A percentile compares a stretch with the other conserved stretches of the same genome.
Conservation (phyloP, 73 alveolate species). For the Durusdinium trenchii region DNA sequence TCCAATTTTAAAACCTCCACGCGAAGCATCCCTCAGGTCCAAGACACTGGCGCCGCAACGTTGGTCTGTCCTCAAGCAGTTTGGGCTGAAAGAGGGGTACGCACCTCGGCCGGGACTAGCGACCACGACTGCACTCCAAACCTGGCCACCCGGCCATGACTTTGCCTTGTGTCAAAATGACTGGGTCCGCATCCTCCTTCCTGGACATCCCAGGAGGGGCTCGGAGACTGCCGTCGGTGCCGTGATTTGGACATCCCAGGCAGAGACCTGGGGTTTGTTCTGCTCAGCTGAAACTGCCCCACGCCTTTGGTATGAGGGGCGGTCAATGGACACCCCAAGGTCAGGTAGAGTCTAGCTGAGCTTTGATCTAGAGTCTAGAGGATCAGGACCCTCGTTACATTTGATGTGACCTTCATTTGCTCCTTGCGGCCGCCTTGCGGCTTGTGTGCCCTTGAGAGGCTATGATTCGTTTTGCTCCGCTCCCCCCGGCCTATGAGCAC, state of each 20-base stretch:
- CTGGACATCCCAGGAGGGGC: neutral
- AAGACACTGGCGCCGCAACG: neutral
- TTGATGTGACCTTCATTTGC: too few relatives aligned
- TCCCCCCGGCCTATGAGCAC: slow-evolving; percentile 76
- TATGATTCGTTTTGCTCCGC: slow-evolving; percentile 65
- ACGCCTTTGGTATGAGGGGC: too few relatives aligned
- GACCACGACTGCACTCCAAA: neutral
- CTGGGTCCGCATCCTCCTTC: neutral
- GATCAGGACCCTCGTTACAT: too few relatives aligned
- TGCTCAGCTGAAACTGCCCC: neutral
- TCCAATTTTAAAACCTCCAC: too few relatives aligned
- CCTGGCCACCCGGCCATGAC: neutral
- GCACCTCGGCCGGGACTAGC: slow-evolving; percentile 2
- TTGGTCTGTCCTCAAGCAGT: neutral
- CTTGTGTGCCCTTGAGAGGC: too few relatives aligned
- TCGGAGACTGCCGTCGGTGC: slow-evolving; percentile 87
- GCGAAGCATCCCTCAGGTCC: slow-evolving; percentile 40
- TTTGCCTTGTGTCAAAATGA: neutral
- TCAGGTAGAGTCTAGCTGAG: too few relatives aligned
- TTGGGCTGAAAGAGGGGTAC: slow-evolving; percentile 31
- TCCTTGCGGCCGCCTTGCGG: too few relatives aligned
- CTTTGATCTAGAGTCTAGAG: too few relatives aligned
- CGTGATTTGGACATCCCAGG: slow-evolving; percentile 88
- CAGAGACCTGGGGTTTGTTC: neutral
- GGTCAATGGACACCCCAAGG: too few relatives aligned